These are phyloP conservation scores for Curvularia hawaiiensis DNA, from an alignment of 2,329 filamentous ascomycete genomes.

Conservation along the genomic window DNA sequence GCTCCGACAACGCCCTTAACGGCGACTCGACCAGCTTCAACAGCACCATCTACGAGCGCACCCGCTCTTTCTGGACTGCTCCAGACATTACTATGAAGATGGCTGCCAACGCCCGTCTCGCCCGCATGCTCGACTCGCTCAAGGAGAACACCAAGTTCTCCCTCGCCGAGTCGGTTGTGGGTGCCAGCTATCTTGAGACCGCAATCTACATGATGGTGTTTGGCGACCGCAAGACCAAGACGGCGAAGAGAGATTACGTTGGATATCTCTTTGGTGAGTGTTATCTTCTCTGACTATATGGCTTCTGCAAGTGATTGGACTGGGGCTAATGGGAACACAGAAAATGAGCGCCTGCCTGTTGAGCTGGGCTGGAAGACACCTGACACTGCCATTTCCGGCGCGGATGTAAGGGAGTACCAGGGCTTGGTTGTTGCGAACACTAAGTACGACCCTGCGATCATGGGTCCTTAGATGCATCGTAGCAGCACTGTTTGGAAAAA, in stretches of 20 bases:
- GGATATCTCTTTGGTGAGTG: slow-evolving; percentile 7
- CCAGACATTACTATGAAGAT: slow-evolving; percentile 4
- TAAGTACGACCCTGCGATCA: not conserved
- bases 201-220: slow-evolving; percentile 8
- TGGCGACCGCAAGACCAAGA: slow-evolving; percentile 2
- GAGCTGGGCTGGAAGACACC: slow-evolving; percentile 5
- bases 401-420: not conserved
- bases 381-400: not conserved
- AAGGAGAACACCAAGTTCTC: slow-evolving; percentile 6
- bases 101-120: slow-evolving; percentile 11
- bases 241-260: not conserved
- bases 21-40: slow-evolving; percentile 46
- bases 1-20: not conserved
- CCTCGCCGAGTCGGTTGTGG: not conserved
- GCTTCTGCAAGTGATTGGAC: not conserved
- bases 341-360: slow-evolving; percentile 6
- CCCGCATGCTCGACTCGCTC: slow-evolving; percentile 8
- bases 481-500: not conserved
- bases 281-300: not conserved
- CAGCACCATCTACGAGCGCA: slow-evolving; percentile 55
- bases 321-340: not conserved
- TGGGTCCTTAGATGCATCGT: not conserved
- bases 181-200: slow-evolving; percentile 1
- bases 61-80: slow-evolving; percentile 36
- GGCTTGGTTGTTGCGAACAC: not conserved